Evolutionary conservation across 768 basidiomycete species (phyloP).

Genomic region (Pleurotus platypus): DNA sequence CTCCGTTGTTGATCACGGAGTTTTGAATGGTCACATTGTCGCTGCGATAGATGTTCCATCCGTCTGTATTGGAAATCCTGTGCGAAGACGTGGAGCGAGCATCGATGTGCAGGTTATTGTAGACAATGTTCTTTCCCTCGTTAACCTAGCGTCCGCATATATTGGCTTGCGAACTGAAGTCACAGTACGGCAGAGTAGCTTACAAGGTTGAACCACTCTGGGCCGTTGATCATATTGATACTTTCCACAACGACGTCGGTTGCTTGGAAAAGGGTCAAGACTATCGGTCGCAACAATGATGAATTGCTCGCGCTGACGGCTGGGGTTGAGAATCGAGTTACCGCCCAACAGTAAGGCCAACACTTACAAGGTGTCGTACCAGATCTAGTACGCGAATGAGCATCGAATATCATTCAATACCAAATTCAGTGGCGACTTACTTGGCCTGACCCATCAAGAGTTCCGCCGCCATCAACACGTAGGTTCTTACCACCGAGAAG

Average conservation of each 20-base stretch:
- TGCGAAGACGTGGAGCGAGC: conserved; percentile 42
- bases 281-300: conserved; percentile 49
- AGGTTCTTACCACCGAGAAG: conserved; percentile 48
- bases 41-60: conserved; percentile 62
- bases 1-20: conserved; percentile 49
- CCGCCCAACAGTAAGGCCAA: too few relatives aligned
- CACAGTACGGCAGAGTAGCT: not conserved
- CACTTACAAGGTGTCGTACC: conserved; percentile 51
- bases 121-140: conserved; percentile 42
- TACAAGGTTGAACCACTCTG: conserved; percentile 52
- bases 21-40: conserved; percentile 45
- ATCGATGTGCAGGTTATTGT: conserved; percentile 42
- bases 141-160: conserved; percentile 31
- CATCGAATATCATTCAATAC: too few relatives aligned
- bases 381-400: conserved; percentile 27
- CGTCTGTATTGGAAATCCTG: conserved; percentile 49
- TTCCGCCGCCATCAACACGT: conserved; percentile 54
- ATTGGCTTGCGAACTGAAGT: not conserved
- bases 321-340: too few relatives aligned
- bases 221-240: conserved; percentile 46
- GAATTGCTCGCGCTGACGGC: conserved; percentile 37
- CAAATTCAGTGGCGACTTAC: conserved; percentile 21
- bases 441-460: conserved; percentile 63
- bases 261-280: conserved; percentile 51
- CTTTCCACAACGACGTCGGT: conserved; percentile 42